Percentiles rank a stretch among this genome's conserved stretches.
Evolutionary conservation across 129 eudicot genomes (phyloP).

Genomic region (Daucus carota): DNA sequence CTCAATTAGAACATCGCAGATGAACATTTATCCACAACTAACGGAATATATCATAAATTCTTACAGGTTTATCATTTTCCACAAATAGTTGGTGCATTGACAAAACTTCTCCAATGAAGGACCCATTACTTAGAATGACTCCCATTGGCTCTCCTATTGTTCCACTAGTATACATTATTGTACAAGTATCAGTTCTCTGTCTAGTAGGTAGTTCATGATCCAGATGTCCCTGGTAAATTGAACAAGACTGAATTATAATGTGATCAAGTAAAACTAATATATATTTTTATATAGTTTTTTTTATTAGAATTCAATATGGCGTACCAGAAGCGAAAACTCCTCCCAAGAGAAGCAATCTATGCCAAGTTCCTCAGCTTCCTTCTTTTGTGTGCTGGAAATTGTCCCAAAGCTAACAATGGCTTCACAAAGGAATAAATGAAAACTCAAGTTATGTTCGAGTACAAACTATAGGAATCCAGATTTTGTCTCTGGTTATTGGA

Average conservation of each 20-base stretch:
- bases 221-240: slow-evolving; percentile 44
- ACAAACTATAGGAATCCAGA: neutral
- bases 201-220: slow-evolving; percentile 65
- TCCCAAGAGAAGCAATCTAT: slow-evolving; percentile 90
- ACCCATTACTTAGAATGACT: slow-evolving; percentile 59
- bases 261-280: neutral
- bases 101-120: slow-evolving; percentile 71
- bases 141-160: slow-evolving; percentile 96
- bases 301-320: neutral
- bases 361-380: slow-evolving; percentile 57
- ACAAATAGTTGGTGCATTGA: slow-evolving; percentile 61
- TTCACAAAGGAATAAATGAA: slow-evolving; percentile 19
- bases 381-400: slow-evolving; percentile 44
- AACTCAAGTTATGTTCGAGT: slow-evolving; percentile 13
- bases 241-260: slow-evolving; percentile 1
- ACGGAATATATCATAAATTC: neutral
- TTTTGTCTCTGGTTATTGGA: neutral
- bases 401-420: slow-evolving; percentile 86
- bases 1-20: neutral
- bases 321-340: slow-evolving; percentile 59
- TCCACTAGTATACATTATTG: slow-evolving; percentile 98
- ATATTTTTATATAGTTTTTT: neutral
- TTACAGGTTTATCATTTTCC: slow-evolving; percentile 67
- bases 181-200: slow-evolving; percentile 50
- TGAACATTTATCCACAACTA: too few relatives aligned